These are phyloP conservation scores for Eragrostis curvula DNA, from an alignment of 176 grass and related monocot genomes.

Conservation along the genomic window DNA sequence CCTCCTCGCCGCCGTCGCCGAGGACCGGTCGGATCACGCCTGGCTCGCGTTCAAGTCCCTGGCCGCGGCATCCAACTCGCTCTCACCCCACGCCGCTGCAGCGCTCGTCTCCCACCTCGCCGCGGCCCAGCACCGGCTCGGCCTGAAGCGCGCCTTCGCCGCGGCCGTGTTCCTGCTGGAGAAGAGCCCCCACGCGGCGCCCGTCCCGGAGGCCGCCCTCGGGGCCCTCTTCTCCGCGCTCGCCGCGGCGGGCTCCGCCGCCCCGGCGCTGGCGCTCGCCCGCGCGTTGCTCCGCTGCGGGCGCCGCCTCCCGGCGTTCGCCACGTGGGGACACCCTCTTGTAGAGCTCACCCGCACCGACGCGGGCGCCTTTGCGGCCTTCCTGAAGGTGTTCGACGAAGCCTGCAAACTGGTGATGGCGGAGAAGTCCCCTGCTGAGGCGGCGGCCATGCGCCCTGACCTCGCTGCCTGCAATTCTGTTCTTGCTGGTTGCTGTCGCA, in stretches of 20 bases:
- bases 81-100: slow-evolving; percentile 60
- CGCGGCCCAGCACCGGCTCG: slow-evolving; percentile 61
- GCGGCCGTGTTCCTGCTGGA: slow-evolving; percentile 81
- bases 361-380: slow-evolving; percentile 50
- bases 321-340: slow-evolving; percentile 58
- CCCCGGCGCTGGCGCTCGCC: slow-evolving; percentile 72
- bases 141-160: slow-evolving; percentile 86
- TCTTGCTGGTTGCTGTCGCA: slow-evolving; percentile 76
- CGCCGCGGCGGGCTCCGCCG: slow-evolving; percentile 36
- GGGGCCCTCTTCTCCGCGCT: slow-evolving; percentile 62
- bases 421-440: slow-evolving; percentile 58
- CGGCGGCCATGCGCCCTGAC: slow-evolving; percentile 64
- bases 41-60: slow-evolving; percentile 92
- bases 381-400: slow-evolving; percentile 78
- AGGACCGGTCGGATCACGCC: slow-evolving; percentile 61
- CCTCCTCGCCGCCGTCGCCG: slow-evolving; percentile 54
- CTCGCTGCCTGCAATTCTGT: slow-evolving; percentile 70
- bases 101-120: slow-evolving; percentile 79
- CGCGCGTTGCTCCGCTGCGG: slow-evolving; percentile 62
- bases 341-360: slow-evolving; percentile 55
- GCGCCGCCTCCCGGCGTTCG: slow-evolving; percentile 66
- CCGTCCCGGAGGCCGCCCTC: slow-evolving; percentile 52
- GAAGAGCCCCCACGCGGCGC: slow-evolving; percentile 47
- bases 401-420: slow-evolving; percentile 50
- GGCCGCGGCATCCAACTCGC: slow-evolving; percentile 52